Evolutionary conservation across 371 early-diverging fungal species (phyloP).

Genomic region (Mortierella sp.): DNA sequence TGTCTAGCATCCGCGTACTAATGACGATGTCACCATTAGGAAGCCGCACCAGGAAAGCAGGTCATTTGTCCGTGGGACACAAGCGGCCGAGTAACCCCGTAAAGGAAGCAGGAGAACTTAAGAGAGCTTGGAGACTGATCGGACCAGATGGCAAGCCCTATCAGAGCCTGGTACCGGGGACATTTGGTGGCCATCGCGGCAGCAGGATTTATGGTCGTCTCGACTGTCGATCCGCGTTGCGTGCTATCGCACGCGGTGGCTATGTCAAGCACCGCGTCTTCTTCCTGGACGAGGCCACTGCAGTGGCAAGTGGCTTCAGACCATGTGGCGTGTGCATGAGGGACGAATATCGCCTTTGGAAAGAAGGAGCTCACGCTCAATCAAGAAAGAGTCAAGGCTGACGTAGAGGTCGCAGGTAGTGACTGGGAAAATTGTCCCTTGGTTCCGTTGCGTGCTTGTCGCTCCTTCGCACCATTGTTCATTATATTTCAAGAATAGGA

Average conservation of each 20-base stretch:
- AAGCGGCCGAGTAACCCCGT: too few relatives aligned
- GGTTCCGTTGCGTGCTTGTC: too few relatives aligned
- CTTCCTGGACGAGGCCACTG: background rate
- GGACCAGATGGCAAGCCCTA: background rate
- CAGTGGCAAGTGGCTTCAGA: background rate
- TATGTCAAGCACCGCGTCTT: constrained; percentile 3
- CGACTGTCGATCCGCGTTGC: background rate
- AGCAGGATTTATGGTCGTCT: constrained; percentile 1
- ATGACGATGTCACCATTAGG: too few relatives aligned
- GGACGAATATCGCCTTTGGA: background rate
- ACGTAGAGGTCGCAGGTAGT: too few relatives aligned
- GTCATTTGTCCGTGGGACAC: too few relatives aligned
- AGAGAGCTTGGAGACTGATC: background rate
- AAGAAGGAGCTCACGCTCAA: background rate
- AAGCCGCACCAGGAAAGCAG: too few relatives aligned
- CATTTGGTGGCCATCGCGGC: background rate
- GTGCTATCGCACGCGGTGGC: background rate
- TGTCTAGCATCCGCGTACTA: too few relatives aligned
- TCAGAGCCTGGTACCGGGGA: background rate
- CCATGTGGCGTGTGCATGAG: background rate
- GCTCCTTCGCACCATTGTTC: too few relatives aligned
- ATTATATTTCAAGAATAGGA: too few relatives aligned
- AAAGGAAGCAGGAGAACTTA: background rate
- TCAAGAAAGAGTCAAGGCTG: background rate
- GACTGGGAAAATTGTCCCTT: too few relatives aligned